phyloP scores from a whole-genome alignment of 2,329 filamentous ascomycete genomes.

The Penicillium glabrum region DNA sequence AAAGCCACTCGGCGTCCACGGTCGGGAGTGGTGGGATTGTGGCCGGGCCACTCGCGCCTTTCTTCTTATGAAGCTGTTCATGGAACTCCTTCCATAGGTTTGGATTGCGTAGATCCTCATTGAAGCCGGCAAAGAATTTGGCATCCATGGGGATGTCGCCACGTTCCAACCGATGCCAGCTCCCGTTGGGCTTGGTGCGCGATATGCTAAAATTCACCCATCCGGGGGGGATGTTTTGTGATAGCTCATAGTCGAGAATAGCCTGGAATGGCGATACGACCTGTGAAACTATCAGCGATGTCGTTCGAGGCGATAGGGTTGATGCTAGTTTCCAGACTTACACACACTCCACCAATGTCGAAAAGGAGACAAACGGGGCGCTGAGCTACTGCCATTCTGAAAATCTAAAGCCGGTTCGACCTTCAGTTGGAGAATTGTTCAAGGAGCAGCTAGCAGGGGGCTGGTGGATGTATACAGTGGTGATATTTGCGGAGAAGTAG shows the following conservation, averaged over 20 bases:
- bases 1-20: constrained; percentile 76
- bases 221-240: constrained; percentile 73
- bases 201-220: constrained; percentile 93
- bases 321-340: constrained; percentile 51
- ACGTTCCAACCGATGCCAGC: constrained; percentile 85
- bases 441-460: not conserved
- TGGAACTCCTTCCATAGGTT: constrained; percentile 67
- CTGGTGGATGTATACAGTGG: not conserved
- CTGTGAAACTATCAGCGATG: constrained; percentile 46
- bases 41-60: constrained; percentile 15
- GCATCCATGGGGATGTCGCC: constrained; percentile 76
- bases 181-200: constrained; percentile 71
- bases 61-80: constrained; percentile 32
- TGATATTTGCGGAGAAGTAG: constrained; percentile 9
- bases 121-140: constrained; percentile 75
- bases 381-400: constrained; percentile 41
- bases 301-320: not conserved
- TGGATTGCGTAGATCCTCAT: constrained; percentile 66
- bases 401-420: not conserved
- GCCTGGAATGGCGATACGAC: constrained; percentile 89
- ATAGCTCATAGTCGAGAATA: constrained; percentile 85
- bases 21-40: constrained; percentile 64
- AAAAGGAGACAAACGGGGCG: constrained; percentile 78
- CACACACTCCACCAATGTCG: constrained; percentile 95
- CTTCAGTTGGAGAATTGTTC: not conserved